A percentile compares a stretch with the other conserved stretches of the same genome.
phyloP scores from a whole-genome alignment of 257 asterid species.

The Osmanthus fragrans region DNA sequence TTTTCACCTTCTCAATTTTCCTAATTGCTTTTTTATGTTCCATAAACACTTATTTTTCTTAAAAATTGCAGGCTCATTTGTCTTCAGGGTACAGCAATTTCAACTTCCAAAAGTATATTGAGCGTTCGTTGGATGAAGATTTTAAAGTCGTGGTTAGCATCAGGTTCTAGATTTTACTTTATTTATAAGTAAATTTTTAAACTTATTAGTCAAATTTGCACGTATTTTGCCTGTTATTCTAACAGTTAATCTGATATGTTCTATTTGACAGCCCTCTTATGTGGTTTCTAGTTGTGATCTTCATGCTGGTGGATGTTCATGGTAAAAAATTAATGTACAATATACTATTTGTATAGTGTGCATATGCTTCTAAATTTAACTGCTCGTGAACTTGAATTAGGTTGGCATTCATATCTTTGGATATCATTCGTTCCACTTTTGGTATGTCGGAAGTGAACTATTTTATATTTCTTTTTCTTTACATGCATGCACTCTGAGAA shows the following conservation, averaged over 20 bases:
- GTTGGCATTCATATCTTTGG: conserved; percentile 46
- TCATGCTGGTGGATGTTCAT: conserved; percentile 38
- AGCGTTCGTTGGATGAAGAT: conserved; percentile 30
- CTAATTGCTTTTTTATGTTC: background rate
- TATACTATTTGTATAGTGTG: background rate
- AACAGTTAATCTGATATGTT: background rate
- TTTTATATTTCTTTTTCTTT: background rate
- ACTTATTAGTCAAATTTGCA: background rate
- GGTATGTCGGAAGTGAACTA: conserved; percentile 22
- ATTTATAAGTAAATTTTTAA: no score
- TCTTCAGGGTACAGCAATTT: conserved; percentile 16
- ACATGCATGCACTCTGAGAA: no score
- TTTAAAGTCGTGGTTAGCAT: conserved; percentile 30
- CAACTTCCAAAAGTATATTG: conserved; percentile 30
- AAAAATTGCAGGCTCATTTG: conserved; percentile 30
- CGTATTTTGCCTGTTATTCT: background rate
- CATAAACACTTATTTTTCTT: no score
- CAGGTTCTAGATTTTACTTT: conserved; percentile 17
- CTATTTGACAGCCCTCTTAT: conserved; percentile 35
- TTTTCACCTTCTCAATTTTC: background rate
- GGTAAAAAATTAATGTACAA: conserved; percentile 20
- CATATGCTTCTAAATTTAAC: background rate
- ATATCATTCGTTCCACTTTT: conserved; percentile 34
- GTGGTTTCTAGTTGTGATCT: conserved; percentile 47
- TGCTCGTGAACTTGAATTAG: conserved; percentile 8